Conservation (phyloP, 768 basidiomycete species). For the Termitomyces sp. region DNA sequence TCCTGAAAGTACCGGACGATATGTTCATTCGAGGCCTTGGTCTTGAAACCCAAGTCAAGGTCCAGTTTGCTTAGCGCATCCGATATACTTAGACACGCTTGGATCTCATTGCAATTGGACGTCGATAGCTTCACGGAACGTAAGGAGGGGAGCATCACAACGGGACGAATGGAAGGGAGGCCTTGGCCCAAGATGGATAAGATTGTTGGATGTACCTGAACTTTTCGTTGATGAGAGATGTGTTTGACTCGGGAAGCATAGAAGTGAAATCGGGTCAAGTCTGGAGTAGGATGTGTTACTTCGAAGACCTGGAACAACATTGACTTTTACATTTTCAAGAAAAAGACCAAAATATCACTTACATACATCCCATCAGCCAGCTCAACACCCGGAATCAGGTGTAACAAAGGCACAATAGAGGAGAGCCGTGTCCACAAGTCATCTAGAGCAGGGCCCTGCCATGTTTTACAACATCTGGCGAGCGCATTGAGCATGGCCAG, state of each 20-base stretch:
- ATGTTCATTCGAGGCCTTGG: constrained; percentile 15
- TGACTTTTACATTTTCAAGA: not conserved
- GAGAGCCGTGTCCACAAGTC: constrained; percentile 39
- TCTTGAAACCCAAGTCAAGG: constrained; percentile 37
- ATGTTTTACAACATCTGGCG: constrained; percentile 42
- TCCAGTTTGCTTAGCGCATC: constrained; percentile 30
- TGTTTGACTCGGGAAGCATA: constrained; percentile 37
- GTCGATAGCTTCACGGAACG: constrained; percentile 26
- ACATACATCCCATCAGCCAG: constrained; percentile 30
- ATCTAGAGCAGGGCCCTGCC: constrained; percentile 48
- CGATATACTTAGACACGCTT: constrained; percentile 31
- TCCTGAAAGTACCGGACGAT: constrained; percentile 25
- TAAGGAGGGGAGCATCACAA: constrained; percentile 24
- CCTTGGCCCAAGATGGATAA: constrained; percentile 16
- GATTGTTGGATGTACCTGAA: constrained; percentile 21
- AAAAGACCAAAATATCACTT: constrained; percentile 12
- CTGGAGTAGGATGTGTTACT: not conserved
- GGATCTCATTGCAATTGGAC: constrained; percentile 18
- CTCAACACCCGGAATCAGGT: constrained; percentile 30
- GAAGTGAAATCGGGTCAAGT: constrained; percentile 24
- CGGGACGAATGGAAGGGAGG: not conserved
- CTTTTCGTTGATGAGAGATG: constrained; percentile 26
- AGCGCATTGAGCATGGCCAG: constrained; percentile 27
- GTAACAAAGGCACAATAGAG: constrained; percentile 38
- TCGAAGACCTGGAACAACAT: constrained; percentile 1